Percentiles rank a stretch among this genome's conserved stretches.
phyloP scores from a whole-genome alignment of 176 grass and related monocot species.

The Neostapfia colusana region DNA sequence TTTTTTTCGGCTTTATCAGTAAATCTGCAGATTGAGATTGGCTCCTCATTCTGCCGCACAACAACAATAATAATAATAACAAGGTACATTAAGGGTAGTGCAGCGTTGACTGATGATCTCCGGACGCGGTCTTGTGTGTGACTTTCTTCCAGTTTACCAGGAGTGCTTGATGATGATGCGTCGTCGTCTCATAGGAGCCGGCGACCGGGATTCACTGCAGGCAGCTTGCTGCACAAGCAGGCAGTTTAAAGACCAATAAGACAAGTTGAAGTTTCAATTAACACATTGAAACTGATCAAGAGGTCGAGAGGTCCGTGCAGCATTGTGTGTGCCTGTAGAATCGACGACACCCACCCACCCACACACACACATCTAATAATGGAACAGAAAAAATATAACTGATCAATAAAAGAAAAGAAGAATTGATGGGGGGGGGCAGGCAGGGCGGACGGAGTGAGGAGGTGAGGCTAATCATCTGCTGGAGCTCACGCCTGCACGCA shows the following conservation, averaged over 20 bases:
- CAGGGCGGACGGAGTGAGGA: not conserved
- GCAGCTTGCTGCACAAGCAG: too few relatives aligned
- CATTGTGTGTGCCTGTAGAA: too few relatives aligned
- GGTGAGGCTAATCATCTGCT: not conserved
- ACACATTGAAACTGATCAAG: too few relatives aligned
- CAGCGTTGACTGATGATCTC: conserved; percentile 6
- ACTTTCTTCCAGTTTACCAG: not conserved
- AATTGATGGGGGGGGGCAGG: not conserved
- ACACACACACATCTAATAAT: too few relatives aligned
- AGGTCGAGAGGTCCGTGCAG: too few relatives aligned
- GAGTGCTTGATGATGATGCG: not conserved
- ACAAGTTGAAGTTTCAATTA: too few relatives aligned
- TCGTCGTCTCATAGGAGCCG: not conserved
- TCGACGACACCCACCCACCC: too few relatives aligned
- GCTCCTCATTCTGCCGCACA: not conserved
- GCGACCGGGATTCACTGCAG: not conserved
- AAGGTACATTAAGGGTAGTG: conserved; percentile 1
- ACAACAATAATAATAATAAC: not conserved
- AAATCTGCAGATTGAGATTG: too few relatives aligned
- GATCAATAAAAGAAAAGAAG: not conserved
- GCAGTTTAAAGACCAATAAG: too few relatives aligned
- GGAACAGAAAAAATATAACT: too few relatives aligned
- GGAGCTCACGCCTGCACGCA: not conserved
- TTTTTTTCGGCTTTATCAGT: too few relatives aligned
- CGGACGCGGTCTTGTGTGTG: not conserved